Base-by-base conservation (phyloP, 1,284 basidiomycete species). In the Trichosporon asahii region DNA sequence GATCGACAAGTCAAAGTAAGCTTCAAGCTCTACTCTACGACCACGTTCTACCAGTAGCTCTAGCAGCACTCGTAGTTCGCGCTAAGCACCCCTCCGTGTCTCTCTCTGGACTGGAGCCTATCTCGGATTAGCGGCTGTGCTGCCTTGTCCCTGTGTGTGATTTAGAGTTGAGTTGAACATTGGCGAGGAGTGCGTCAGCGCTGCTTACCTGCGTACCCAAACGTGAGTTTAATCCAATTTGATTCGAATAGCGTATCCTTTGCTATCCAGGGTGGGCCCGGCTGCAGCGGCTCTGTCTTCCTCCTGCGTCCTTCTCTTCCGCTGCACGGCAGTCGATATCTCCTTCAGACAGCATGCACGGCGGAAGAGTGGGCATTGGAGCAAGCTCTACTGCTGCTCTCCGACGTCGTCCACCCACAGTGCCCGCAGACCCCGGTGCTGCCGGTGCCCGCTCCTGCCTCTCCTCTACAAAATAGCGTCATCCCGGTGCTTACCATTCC, bases 221-320 rank as follows among this genome's bases (percentile, higher is more conserved):
- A 53, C 49, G 49, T 53, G 23, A 53, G 49, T 53, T 53, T 53
- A 53, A 53, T 53, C 49, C 49, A 53, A 53, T 53, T 53, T 53
- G 49, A 7, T 25, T 25, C 35, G 21, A 53, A 53, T 53, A 37
- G 35, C 35, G 35, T 37, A 11, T 37, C 35, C 35, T 37, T 3
- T 14, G 21, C 49, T 8, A n/a, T 53, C 49, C 49, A 53, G 49
- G 49, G 49, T 9, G 21, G 44, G 3, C n/a, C n/a, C 49, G 49
- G 49, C 23, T 53, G 49, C 12, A 23, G 49, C 49, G 49, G 49
- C 49, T 44, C 11, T 44, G 40, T n/a, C n/a, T n/a, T n/a, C n/a
- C n/a, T n/a, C 15, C 18, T 44, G 40, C 15, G 37, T 44, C 8
- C 1, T n/a, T n/a, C n/a, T n/a, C n/a, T n/a, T n/a, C n/a, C n/a